phyloP scores from a whole-genome alignment of 2,329 filamentous ascomycete species.

The Fusarium tricinctum region DNA sequence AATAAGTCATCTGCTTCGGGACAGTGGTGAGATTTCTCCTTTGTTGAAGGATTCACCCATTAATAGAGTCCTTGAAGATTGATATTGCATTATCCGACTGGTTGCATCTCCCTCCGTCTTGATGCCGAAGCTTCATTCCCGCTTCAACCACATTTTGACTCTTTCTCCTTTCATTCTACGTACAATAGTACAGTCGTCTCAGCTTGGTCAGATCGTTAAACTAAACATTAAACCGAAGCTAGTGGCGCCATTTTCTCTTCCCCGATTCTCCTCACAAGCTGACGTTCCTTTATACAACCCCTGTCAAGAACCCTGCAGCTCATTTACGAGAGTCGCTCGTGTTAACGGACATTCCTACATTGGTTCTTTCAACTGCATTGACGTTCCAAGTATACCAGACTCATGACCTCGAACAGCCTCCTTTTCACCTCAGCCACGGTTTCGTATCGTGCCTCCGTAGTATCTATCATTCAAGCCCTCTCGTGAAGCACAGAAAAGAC shows the following conservation, averaged over 20 bases:
- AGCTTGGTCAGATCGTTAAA: conserved; percentile 15
- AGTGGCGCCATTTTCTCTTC: conserved; percentile 25
- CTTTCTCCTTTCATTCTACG: neutral
- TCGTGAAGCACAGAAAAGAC: conserved; percentile 11
- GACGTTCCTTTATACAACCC: conserved; percentile 30
- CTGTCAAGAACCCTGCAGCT: conserved; percentile 30
- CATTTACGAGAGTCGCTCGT: conserved; percentile 40
- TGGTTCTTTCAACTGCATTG: conserved; percentile 6
- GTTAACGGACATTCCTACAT: conserved; percentile 25
- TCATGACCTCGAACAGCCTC: conserved; percentile 5
- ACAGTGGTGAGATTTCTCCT: neutral
- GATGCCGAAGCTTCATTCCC: neutral
- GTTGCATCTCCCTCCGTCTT: neutral
- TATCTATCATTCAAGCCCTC: neutral
- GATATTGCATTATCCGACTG: neutral
- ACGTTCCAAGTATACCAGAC: conserved; percentile 11
- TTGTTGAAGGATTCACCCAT: too few relatives aligned
- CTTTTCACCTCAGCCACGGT: neutral
- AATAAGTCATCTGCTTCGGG: too few relatives aligned
- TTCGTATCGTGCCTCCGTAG: neutral
- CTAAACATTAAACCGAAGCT: conserved; percentile 7
- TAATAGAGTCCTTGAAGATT: neutral
- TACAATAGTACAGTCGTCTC: conserved; percentile 5
- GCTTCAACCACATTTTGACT: neutral
- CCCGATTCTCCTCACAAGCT: conserved; percentile 20